Evolutionary conservation across 2,329 filamentous ascomycete genomes (phyloP), one percentile per base, ranked within the genome.

Genomic region (Microsporum ferrugineum): DNA sequence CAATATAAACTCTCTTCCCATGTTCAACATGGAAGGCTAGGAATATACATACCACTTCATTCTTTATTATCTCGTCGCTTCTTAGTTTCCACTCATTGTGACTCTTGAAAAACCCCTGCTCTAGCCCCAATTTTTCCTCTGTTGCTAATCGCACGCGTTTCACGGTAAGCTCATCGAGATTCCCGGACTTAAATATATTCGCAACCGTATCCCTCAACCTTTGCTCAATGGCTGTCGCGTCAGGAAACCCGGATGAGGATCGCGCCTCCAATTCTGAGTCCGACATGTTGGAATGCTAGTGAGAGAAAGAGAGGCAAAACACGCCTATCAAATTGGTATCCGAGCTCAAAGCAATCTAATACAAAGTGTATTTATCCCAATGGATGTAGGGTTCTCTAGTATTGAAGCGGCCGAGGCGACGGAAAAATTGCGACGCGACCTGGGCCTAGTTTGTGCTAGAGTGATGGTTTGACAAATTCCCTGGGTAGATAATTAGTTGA

Each of bases 101-200:
- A n/a, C 65, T 71, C 66, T 82, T 86, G 66, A 85, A 79, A 66
- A 83, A 85, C 2, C 77, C 82, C 4, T 73, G 72, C 5, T 77
- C 73, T 27, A 86, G 71, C 36, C 75, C 76, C 8, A 86, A 70
- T 57, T 77, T 70, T 61, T 77, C 71, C 68, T 84, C 83, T 2
- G 78, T 79, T 29, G 76, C 76, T 34, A 74, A 67, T 57, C 84
- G 80, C 58, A 84, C 79, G 60, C 76, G 76, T 64, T 83, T 84
- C 59, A 85, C 75, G 0, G 83, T 84, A 63, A 85, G 70, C 58
- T 82, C 77, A 4, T 82, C 78, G 36, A 72, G 69, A 23, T 80
- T 75, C 5, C 72, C 74, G 0, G 68, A 65, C 33, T 69, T 67
- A 66, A 69, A 74, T 56, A 75, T 68, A n/a, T 66, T 64, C 12